phyloP scores from a whole-genome alignment of 441 rosid genomes.

The Flueggea neowawraea region DNA sequence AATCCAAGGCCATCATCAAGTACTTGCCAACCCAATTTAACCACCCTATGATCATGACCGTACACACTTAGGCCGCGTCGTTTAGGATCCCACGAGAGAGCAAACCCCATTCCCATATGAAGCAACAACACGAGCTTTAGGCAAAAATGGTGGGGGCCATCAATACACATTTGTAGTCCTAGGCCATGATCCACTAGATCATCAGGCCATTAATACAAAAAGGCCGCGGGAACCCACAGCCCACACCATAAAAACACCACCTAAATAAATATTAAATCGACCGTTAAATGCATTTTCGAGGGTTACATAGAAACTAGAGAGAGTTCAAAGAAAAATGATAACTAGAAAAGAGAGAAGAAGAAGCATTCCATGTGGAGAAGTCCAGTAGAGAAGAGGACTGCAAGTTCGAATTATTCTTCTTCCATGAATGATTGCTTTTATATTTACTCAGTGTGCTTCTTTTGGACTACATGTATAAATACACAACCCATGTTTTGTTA shows the following conservation, averaged over 20 bases:
- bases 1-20: conserved; percentile 2
- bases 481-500: neutral
- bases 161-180: too few species aligned
- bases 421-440: conserved; percentile 49
- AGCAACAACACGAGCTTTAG: too few species aligned
- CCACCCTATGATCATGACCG: conserved; percentile 9
- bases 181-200: too few species aligned
- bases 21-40: conserved; percentile 1
- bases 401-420: conserved; percentile 80
- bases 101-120: too few species aligned
- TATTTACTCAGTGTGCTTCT: conserved; percentile 14
- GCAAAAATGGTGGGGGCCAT: too few species aligned
- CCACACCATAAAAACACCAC: conserved; percentile 16
- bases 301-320: too few species aligned
- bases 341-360: too few species aligned
- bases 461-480: conserved; percentile 23
- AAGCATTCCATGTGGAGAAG: too few species aligned
- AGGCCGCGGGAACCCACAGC: conserved; percentile 3
- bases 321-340: too few species aligned
- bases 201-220: conserved; percentile 12
- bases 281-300: too few species aligned
- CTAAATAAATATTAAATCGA: conserved; percentile 1
- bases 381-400: conserved; percentile 27
- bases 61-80: neutral
- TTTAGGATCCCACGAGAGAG: neutral